Evolutionary conservation across 345 rosid species (phyloP).

Genomic region (Aurinia saxatilis): DNA sequence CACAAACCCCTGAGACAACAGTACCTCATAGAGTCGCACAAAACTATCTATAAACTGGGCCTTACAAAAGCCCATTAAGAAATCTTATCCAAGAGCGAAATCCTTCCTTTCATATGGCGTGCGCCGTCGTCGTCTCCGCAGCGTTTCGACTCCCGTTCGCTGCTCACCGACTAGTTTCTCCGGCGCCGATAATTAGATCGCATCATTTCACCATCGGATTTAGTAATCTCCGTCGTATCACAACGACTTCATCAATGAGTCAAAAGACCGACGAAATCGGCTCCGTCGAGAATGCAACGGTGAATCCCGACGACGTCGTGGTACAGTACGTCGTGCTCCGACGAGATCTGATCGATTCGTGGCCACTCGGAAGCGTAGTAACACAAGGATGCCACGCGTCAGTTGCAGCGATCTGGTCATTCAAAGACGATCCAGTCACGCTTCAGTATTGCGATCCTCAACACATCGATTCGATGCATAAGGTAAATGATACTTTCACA

Average conservation of each 20-base stretch:
- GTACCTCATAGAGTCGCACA: too few relatives aligned
- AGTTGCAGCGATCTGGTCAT: slow-evolving; percentile 67
- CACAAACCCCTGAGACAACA: too few relatives aligned
- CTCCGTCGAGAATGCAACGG: slow-evolving; percentile 14
- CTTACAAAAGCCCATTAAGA: slow-evolving; percentile 14
- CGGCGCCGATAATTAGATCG: not conserved
- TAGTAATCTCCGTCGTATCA: not conserved
- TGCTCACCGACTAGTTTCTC: slow-evolving; percentile 1
- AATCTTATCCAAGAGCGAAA: slow-evolving; percentile 7
- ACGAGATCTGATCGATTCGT: slow-evolving; percentile 77
- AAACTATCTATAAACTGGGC: not conserved
- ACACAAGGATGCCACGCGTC: slow-evolving; percentile 98
- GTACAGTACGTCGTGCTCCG: slow-evolving; percentile 83
- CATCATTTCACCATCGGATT: not conserved
- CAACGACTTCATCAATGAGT: slow-evolving; percentile 36
- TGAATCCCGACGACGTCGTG: slow-evolving; percentile 42
- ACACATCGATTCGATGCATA: slow-evolving; percentile 75
- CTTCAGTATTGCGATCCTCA: slow-evolving; percentile 59
- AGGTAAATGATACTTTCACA: slow-evolving; percentile 34
- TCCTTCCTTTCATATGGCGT: slow-evolving; percentile 18
- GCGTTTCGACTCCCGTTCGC: slow-evolving; percentile 5
- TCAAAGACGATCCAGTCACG: slow-evolving; percentile 59
- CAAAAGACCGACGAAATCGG: slow-evolving; percentile 16
- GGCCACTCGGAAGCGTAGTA: slow-evolving; percentile 93
- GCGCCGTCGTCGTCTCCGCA: slow-evolving; percentile 14